Evolutionary conservation across 179 eudicot genomes (phyloP).

Genomic region (Silene vulgaris): DNA sequence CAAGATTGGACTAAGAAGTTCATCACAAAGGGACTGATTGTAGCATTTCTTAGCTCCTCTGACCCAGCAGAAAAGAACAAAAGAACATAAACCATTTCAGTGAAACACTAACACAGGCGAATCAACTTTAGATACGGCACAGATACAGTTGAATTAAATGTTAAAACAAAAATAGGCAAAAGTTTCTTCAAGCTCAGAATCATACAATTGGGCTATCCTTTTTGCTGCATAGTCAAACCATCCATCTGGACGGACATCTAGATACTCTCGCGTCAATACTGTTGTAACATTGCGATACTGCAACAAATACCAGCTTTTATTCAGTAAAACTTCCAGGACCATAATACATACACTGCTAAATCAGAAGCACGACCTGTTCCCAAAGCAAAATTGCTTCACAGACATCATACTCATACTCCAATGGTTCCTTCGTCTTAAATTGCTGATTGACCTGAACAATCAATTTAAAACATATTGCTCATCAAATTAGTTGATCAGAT

Average conservation of each 20-base stretch:
- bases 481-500: not conserved
- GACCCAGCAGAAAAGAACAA: conserved; percentile 16
- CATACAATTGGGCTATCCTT: conserved; percentile 94
- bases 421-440: conserved; percentile 73
- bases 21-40: conserved; percentile 81
- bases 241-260: conserved; percentile 96
- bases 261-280: conserved; percentile 92
- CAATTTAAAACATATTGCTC: conserved; percentile 2
- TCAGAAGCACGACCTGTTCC: conserved; percentile 67
- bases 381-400: conserved; percentile 87
- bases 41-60: conserved; percentile 87
- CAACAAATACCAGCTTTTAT: conserved; percentile 33
- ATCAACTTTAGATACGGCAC: not conserved
- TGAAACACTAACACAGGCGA: not conserved
- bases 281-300: conserved; percentile 99
- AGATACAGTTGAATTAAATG: not conserved
- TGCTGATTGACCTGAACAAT: conserved; percentile 72
- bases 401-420: conserved; percentile 82
- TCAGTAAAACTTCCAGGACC: conserved; percentile 21
- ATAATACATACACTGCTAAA: not conserved
- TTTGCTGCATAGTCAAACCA: conserved; percentile 98
- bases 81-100: not conserved
- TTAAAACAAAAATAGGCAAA: not conserved
- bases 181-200: conserved; percentile 10
- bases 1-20: conserved; percentile 70